These are phyloP conservation scores for Grammothele lineata DNA, from an alignment of 768 basidiomycete species.

Conservation along the genomic window DNA sequence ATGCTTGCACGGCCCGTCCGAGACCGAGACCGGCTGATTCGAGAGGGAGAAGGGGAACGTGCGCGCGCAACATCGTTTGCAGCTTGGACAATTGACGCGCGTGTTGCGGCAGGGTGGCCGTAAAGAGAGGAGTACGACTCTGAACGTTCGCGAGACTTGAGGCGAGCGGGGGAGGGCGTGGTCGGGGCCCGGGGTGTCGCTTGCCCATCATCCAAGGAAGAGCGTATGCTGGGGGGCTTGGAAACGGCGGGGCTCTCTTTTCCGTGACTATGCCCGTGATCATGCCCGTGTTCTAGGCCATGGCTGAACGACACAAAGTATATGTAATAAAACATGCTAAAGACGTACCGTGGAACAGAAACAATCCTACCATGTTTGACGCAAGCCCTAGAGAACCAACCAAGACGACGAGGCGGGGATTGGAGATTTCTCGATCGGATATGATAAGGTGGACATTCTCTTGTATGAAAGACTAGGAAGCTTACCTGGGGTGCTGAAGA, in stretches of 20 bases:
- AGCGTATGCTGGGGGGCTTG: constrained; percentile 36
- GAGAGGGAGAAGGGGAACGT: constrained; percentile 36
- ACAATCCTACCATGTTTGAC: constrained; percentile 89
- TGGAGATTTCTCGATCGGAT: constrained; percentile 69
- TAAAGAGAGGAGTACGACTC: constrained; percentile 60
- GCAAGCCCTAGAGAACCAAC: constrained; percentile 87
- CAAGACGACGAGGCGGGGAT: constrained; percentile 81
- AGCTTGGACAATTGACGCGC: constrained; percentile 71
- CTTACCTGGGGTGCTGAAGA: constrained; percentile 80
- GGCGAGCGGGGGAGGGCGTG: constrained; percentile 30
- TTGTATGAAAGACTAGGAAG: background rate
- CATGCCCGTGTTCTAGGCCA: constrained; percentile 60
- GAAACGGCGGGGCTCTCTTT: constrained; percentile 25
- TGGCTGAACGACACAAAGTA: constrained; percentile 7
- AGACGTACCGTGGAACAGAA: constrained; percentile 86
- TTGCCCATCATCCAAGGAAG: constrained; percentile 15
- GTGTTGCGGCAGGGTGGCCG: constrained; percentile 69
- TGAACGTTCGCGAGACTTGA: constrained; percentile 35
- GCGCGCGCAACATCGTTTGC: constrained; percentile 75
- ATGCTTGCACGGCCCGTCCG: constrained; percentile 9
- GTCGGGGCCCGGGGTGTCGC: constrained; percentile 8
- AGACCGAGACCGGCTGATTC: constrained; percentile 19
- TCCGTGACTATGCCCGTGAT: constrained; percentile 37
- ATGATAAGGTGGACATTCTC: no score
- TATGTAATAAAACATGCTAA: background rate